Evolutionary conservation across 805 yeast genomes (phyloP), one percentile per base, ranked within the genome.

Genomic region (Brettanomyces naardenensis): DNA sequence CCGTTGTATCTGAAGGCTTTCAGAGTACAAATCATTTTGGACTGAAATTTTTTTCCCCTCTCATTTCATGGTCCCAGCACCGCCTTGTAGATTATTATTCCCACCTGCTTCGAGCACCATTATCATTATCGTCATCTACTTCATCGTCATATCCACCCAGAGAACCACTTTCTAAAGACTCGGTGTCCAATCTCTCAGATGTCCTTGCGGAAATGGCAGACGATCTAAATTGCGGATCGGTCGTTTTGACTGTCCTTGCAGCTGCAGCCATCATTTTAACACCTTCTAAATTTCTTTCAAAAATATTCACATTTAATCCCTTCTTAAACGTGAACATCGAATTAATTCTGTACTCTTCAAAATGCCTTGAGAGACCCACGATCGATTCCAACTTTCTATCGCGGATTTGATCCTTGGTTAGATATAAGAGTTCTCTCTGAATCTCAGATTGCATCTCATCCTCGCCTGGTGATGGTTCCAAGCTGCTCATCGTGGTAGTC

Each of bases 401-500:
- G 14, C 36, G 20, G 15, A 41, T 37, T 4, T 25, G 30, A 5
- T 31, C 23, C 4, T 20, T n/a, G n/a, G 30, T 11, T 6, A 44
- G 9, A 28, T 28, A 9, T 7, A 28, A 15, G 7, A n/a, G 17
- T 14, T 28, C 9, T 28, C 17, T 15, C 31, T 19, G 5, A 29
- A 15, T 19, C 25, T 20, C 22, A 13, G 14, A n/a, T 17, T 25
- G 19, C 9, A 36, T 37, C 3, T 40, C 41, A 5, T 44, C 46
- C 19, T 47, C 47, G 14, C 46, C 44, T 6, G 28, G 23, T 5
- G 46, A 41, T 11, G 43, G 28, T 11, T 56, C 59, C 7, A 57
- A 34, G 18, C 35, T 43, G 17, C 46, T 50, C 61, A 58, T 50
- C n/a, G 35, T 31, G 4, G 59, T 51, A 6, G 38, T 33, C 27